These are phyloP conservation scores for Cronartium ribicola DNA, from an alignment of 1,284 basidiomycete genomes.

Conservation along the genomic window DNA sequence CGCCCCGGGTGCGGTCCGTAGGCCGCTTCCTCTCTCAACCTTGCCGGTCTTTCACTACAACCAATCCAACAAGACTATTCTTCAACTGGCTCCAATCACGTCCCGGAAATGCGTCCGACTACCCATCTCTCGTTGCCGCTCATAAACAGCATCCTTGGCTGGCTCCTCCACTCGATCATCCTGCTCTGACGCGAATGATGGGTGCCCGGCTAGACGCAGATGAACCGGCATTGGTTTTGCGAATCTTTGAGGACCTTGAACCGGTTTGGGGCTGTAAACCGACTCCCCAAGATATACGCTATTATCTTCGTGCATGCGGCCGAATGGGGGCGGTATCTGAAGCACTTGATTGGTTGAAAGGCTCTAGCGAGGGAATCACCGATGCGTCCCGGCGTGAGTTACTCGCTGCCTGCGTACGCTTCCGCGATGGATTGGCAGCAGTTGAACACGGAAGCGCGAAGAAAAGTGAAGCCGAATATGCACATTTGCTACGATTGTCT, in stretches of 20 bases:
- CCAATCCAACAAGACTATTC: neutral
- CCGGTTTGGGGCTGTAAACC: constrained; percentile 8
- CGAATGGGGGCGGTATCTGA: neutral
- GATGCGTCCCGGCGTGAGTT: neutral
- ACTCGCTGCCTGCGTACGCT: neutral
- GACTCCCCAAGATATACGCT: constrained; percentile 11
- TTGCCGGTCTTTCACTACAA: neutral
- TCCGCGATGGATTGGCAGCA: neutral
- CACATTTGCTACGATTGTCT: constrained; percentile 14
- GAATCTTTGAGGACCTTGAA: constrained; percentile 5
- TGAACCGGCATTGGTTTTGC: neutral
- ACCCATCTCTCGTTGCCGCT: neutral
- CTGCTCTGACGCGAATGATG: constrained; percentile 1
- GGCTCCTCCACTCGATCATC: neutral
- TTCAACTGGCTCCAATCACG: constrained; percentile 6
- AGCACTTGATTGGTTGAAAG: neutral
- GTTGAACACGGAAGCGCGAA: neutral
- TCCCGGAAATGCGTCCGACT: neutral
- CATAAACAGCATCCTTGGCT: neutral
- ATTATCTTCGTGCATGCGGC: constrained; percentile 7
- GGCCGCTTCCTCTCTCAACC: neutral
- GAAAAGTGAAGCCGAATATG: neutral
- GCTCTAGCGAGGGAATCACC: neutral
- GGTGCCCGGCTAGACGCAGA: neutral
- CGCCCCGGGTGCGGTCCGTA: neutral